These are phyloP conservation scores for Meredithiella fracta DNA, from an alignment of 2,329 filamentous ascomycete genomes.

Conservation along the genomic window DNA sequence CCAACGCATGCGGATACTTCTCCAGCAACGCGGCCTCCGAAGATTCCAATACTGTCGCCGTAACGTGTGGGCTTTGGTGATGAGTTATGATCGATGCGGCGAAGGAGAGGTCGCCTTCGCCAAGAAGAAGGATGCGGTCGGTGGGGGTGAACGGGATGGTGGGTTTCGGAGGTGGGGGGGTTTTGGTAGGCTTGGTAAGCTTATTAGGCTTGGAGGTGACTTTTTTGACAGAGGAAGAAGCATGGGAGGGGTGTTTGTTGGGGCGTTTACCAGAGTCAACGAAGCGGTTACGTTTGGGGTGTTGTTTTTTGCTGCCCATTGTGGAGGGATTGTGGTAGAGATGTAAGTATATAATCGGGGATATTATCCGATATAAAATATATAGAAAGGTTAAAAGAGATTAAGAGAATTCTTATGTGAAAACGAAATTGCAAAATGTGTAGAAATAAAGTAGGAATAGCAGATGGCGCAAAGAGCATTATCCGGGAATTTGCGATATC, in stretches of 20 bases:
- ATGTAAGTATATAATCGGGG: too few relatives aligned
- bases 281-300: slow-evolving; percentile 10
- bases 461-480: too few relatives aligned
- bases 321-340: not conserved
- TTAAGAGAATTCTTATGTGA: too few relatives aligned
- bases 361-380: not conserved
- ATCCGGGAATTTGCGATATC: not conserved
- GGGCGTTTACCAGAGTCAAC: slow-evolving; percentile 8
- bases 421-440: too few relatives aligned
- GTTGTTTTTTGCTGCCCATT: slow-evolving; percentile 29
- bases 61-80: slow-evolving; percentile 49
- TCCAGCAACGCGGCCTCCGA: slow-evolving; percentile 37
- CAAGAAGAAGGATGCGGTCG: slow-evolving; percentile 58
- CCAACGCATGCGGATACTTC: slow-evolving; percentile 59
- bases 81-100: slow-evolving; percentile 47
- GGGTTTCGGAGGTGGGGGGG: slow-evolving; percentile 9
- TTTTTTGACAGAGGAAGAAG: slow-evolving; percentile 15
- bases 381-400: not conserved
- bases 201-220: slow-evolving; percentile 13
- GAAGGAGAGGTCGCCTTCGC: slow-evolving; percentile 71
- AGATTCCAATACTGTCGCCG: slow-evolving; percentile 53
- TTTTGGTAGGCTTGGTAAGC: slow-evolving; percentile 8
- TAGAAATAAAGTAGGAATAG: too few relatives aligned
- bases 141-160: slow-evolving; percentile 50
- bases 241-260: slow-evolving; percentile 9